Evolutionary conservation across 345 rosid genomes (phyloP), one percentile per base, ranked within the genome.

Genomic region (Sisymbrium altissimum): DNA sequence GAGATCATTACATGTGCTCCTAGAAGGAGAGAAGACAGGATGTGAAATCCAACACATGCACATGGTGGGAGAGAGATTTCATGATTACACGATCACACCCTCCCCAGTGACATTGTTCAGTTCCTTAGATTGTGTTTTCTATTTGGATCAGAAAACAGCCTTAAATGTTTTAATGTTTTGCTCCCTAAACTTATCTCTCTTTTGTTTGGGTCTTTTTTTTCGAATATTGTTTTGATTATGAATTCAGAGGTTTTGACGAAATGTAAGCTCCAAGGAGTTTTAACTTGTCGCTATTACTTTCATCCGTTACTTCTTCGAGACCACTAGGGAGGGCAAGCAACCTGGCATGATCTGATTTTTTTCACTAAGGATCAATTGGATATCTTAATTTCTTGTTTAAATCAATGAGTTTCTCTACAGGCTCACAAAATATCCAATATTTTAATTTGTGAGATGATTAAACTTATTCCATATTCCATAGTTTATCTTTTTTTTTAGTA

Each of bases 1-100:
- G 89, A 89, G 76, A 89, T 86, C 70, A 90, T 90, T 69, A 88
- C 89, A 36, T 88, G 89, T 81, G 96, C 96, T 29, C 96, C 96
- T 5, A 71, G 96, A 67, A 86, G 71, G 71, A 87, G 96, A 75
- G 96, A 89, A 80, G 90, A 87, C 75, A 84, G 90, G 73, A 87
- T 89, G 96, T 89, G 73, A 85, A 57, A 38, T 48, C 45, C 7
- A 38, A 4, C 54, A 68, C 57, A 35, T 60, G 79, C 57, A 40
- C 55, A 52, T 62, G 70, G 32, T 61, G 74, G 21, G 15, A 43
- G 32, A 6, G 11, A 18, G 23, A 43, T 25, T 32, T 27, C 30
- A 53, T 60, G 64, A 67, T 49, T 49, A 32, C 52, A 39, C 45
- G 7, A 21, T 7, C 32, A 25, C 39, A 27, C 41, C 18, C 35